Evolutionary conservation across 1,139 yeast species (phyloP).

Genomic region (Candida sp.): DNA sequence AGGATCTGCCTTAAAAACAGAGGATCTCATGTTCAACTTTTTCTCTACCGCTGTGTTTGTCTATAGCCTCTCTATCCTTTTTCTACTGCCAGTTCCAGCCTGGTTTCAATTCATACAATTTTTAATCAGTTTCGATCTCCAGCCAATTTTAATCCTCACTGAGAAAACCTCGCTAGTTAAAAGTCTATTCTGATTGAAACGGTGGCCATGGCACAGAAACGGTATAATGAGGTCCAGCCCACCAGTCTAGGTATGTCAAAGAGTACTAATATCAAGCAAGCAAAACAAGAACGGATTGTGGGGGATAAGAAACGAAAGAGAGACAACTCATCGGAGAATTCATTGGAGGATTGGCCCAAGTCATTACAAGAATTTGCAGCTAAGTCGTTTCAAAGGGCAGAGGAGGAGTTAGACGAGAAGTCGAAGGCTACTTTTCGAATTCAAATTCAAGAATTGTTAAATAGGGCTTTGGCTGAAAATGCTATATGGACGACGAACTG

Average conservation of each 20-base stretch:
- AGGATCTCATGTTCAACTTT: conserved; percentile 27
- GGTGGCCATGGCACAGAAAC: neutral
- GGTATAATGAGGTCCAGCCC: conserved; percentile 3
- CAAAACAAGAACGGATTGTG: neutral
- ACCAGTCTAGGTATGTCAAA: neutral
- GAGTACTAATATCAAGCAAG: neutral
- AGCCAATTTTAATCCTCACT: neutral
- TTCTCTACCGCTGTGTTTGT: neutral
- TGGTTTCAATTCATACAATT: neutral
- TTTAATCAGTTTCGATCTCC: neutral
- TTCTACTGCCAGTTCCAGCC: neutral
- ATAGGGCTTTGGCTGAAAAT: conserved; percentile 42
- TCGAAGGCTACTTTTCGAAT: conserved; percentile 20
- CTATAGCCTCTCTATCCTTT: neutral
- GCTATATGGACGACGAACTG: conserved; percentile 58
- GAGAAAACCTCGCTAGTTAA: neutral
- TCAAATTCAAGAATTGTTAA: conserved; percentile 27
- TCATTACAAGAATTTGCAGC: conserved; percentile 30
- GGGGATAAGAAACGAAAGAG: neutral
- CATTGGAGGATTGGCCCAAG: conserved; percentile 25
- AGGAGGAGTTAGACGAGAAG: conserved; percentile 12
- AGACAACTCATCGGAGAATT: neutral
- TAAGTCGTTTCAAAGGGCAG: conserved; percentile 19
- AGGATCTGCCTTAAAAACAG: conserved; percentile 29
- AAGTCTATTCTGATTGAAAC: neutral